Conservation (phyloP, 1,139 yeast species). For the Sugiyamaella pinicola region DNA sequence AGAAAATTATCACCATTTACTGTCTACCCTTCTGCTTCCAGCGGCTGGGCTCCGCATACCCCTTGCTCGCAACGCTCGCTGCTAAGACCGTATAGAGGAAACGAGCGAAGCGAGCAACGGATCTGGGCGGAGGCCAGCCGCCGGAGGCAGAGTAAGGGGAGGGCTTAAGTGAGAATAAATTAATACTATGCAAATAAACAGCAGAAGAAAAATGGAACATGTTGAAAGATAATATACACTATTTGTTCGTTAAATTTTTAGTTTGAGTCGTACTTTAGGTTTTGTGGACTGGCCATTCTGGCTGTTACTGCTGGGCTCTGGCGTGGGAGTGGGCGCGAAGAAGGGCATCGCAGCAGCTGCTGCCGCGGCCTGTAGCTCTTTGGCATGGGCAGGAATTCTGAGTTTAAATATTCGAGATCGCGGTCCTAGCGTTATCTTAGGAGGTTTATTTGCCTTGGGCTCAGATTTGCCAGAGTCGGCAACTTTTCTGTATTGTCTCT, state of each 20-base stretch:
- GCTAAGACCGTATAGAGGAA: too few relatives aligned
- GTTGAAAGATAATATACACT: conserved; percentile 8
- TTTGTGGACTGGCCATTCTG: conserved; percentile 10
- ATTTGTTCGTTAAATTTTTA: conserved; percentile 25
- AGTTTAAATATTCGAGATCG: conserved; percentile 7
- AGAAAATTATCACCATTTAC: too few relatives aligned
- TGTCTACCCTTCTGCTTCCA: too few relatives aligned
- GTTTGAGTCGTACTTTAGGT: conserved; percentile 38
- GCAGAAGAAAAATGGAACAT: background rate
- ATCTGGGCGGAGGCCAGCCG: too few relatives aligned
- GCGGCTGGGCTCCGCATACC: too few relatives aligned
- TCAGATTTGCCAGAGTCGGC: background rate
- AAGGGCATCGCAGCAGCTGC: conserved; percentile 13
- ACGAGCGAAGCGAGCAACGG: too few relatives aligned
- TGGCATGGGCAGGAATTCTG: conserved; percentile 13
- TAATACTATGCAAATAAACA: conserved; percentile 5
- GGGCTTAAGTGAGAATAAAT: conserved; percentile 1
- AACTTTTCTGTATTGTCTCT: conserved; percentile 5
- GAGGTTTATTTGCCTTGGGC: background rate
- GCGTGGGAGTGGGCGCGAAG: background rate
- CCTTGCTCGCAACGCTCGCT: too few relatives aligned
- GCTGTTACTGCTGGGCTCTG: background rate
- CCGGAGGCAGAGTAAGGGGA: too few relatives aligned
- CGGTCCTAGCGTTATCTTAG: background rate
- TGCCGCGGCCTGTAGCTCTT: conserved; percentile 11